phyloP scores from a whole-genome alignment of 2,329 filamentous ascomycete genomes.

The Zymoseptoria ardabiliae region DNA sequence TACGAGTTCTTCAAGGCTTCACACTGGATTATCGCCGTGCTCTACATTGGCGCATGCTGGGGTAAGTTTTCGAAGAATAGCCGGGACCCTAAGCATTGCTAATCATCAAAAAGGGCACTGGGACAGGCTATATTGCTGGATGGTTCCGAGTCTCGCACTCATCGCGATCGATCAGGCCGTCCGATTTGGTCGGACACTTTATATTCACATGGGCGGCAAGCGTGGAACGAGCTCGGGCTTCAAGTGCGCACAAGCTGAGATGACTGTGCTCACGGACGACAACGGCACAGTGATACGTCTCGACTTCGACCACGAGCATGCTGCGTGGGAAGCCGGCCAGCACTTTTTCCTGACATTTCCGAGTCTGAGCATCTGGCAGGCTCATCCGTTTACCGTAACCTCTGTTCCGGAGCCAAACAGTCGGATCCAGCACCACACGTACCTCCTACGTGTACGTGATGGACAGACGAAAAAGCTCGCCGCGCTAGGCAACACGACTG shows the following conservation, averaged over 20 bases:
- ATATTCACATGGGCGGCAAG: slow-evolving; percentile 45
- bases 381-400: slow-evolving; percentile 62
- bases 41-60: slow-evolving; percentile 70
- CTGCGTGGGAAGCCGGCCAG: slow-evolving; percentile 57
- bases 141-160: slow-evolving; percentile 58
- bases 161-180: slow-evolving; percentile 58
- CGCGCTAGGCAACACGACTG: slow-evolving; percentile 36
- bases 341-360: slow-evolving; percentile 67
- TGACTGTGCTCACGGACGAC: slow-evolving; percentile 51
- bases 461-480: slow-evolving; percentile 55
- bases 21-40: slow-evolving; percentile 64
- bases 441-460: slow-evolving; percentile 31
- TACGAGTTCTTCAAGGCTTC: slow-evolving; percentile 66
- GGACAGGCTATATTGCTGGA: slow-evolving; percentile 56
- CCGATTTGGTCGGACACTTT: slow-evolving; percentile 49
- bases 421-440: slow-evolving; percentile 28
- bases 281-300: slow-evolving; percentile 58
- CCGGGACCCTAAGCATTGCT: too few relatives aligned
- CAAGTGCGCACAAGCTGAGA: slow-evolving; percentile 43
- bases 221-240: slow-evolving; percentile 43
- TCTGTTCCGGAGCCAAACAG: slow-evolving; percentile 39
- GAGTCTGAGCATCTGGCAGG: slow-evolving; percentile 60
- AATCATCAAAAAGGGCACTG: too few relatives aligned
- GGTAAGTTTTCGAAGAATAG: slow-evolving; percentile 47
- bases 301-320: slow-evolving; percentile 56